Base-by-base conservation (phyloP, 345 rosid species). In the Sonneratia alba region DNA sequence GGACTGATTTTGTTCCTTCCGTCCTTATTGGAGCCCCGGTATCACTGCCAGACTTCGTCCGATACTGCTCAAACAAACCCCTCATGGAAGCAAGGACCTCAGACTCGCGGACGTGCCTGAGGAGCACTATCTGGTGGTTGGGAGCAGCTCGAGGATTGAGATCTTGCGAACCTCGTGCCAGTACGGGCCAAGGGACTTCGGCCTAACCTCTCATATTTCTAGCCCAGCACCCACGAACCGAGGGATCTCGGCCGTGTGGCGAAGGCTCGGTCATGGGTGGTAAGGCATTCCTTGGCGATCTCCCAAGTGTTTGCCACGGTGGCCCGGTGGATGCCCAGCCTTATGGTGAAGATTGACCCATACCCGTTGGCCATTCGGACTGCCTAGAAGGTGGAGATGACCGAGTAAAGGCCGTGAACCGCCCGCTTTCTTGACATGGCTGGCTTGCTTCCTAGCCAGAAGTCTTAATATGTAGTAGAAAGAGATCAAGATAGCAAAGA, bases 331-430 rank as follows among this genome's bases (percentile, higher is more conserved):
- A 76, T 40, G 3, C 85, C 82, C 24, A 82, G n/a, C 72, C 71
- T 71, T 73, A 84, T 38, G 22, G 79, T 80, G 71, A 84, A 84
- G 57, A 81, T 72, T 0, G 77, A 71, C n/a, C 85, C 85, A 47
- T 47, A 38, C 22, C 75, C 77, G 71, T 81, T 79, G 0, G 79
- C 83, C 85, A 84, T 67, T 56, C 3, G 71, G 66, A 13, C 83
- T 79, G 42, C 72, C 73, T 1, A 83, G 48, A 68, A 74, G 71
- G 55, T 32, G 77, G 57, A 74, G 72, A 40, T 69, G 72, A 21
- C 77, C 77, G 45, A 74, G 47, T 40, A 74, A 14, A 16, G 68
- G 72, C 70, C 76, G 55, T 18, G 55, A 22, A 10, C 67, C 57
- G 19, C 40, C 43, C 5, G 67, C 66, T 53, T 64, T 11, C 21